Evolutionary conservation across 2,329 filamentous ascomycete genomes (phyloP).

Genomic region (Stachybotrys chartarum): DNA sequence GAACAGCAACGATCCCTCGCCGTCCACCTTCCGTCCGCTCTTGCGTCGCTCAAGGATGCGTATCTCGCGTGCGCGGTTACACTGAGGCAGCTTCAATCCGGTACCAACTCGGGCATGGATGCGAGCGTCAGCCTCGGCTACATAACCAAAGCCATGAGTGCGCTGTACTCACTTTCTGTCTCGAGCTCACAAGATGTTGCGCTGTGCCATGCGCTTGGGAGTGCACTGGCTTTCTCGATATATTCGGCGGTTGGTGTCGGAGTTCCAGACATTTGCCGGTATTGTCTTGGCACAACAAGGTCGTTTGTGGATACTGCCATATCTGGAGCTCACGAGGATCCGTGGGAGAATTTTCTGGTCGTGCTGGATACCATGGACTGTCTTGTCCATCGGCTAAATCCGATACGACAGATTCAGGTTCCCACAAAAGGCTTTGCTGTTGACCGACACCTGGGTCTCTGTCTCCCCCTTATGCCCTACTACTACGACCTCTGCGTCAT

Average conservation of each 20-base stretch:
- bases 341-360: not conserved
- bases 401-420: not conserved
- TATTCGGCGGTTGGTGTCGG: not conserved
- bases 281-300: slow-evolving; percentile 1
- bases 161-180: not conserved
- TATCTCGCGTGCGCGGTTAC: not conserved
- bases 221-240: not conserved
- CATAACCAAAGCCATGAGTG: not conserved
- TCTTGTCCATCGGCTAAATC: not conserved
- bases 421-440: not conserved
- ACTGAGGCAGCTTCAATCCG: not conserved
- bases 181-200: not conserved
- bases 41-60: slow-evolving; percentile 1
- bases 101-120: not conserved
- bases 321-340: not conserved
- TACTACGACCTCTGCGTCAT: slow-evolving; percentile 1
- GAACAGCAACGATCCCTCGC: not conserved
- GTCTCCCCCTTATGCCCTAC: not conserved
- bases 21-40: not conserved
- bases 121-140: not conserved
- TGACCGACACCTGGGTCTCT: slow-evolving; percentile 1
- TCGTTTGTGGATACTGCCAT: not conserved
- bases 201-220: not conserved
- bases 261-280: not conserved
- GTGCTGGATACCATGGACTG: slow-evolving; percentile 1